Evolutionary conservation across 1,284 basidiomycete species (phyloP).

Genomic region (Sanghuangporus sanghuang): DNA sequence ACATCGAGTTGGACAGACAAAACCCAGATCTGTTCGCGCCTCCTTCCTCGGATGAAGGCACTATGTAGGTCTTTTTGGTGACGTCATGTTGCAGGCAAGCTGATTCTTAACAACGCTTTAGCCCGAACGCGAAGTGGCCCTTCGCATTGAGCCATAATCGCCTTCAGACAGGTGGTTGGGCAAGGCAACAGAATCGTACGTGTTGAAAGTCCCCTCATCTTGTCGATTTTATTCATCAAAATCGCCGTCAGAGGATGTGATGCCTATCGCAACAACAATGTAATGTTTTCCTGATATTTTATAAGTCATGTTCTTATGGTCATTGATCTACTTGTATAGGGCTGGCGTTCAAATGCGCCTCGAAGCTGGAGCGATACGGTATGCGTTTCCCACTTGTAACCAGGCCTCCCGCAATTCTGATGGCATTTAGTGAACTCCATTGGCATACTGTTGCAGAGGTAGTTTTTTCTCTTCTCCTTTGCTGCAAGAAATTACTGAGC

Average conservation of each 20-base stretch:
- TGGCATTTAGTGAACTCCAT: conserved; percentile 53
- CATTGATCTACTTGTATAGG: conserved; percentile 30
- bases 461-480: conserved; percentile 17
- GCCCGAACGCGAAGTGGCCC: conserved; percentile 65
- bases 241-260: conserved; percentile 36
- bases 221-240: not conserved
- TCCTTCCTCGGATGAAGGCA: conserved; percentile 61
- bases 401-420: not conserved
- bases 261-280: conserved; percentile 54
- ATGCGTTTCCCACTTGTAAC: conserved; percentile 19
- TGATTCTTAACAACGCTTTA: conserved; percentile 21
- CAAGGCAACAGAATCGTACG: conserved; percentile 60
- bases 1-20: conserved; percentile 45
- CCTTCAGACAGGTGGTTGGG: conserved; percentile 69
- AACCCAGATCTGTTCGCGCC: conserved; percentile 61
- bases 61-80: conserved; percentile 40
- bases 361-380: conserved; percentile 60
- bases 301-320: not conserved
- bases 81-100: not conserved
- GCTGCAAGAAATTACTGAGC: conserved; percentile 26
- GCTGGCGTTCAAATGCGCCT: conserved; percentile 70
- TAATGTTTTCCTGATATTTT: conserved; percentile 23
- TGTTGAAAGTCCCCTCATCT: not conserved
- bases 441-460: conserved; percentile 71
- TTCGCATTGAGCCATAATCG: conserved; percentile 65